phyloP scores from a whole-genome alignment of 2,329 filamentous ascomycete species.

The Hyphodiscus sp. region DNA sequence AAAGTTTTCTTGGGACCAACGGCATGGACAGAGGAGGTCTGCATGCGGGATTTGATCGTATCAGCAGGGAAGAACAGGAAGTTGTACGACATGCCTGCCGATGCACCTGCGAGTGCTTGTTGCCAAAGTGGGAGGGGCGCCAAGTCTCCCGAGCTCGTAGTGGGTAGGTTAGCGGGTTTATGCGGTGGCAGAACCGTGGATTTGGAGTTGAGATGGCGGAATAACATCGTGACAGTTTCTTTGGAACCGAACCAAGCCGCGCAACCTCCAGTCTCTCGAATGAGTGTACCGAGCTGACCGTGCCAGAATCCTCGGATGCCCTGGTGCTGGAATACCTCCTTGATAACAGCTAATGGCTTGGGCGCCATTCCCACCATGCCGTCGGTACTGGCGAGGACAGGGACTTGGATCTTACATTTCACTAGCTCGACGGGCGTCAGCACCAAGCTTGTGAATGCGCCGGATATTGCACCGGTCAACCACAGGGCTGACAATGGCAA shows the following conservation, averaged over 20 bases:
- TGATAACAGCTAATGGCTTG: constrained; percentile 64
- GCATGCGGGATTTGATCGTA: constrained; percentile 95
- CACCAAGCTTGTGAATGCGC: constrained; percentile 82
- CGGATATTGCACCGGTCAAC: constrained; percentile 77
- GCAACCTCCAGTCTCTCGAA: constrained; percentile 87
- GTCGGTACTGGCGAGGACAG: constrained; percentile 32
- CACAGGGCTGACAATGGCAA: constrained; percentile 72
- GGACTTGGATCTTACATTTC: constrained; percentile 97
- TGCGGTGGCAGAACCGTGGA: constrained; percentile 16
- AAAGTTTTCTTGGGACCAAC: constrained; percentile 56
- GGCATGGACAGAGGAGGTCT: constrained; percentile 63
- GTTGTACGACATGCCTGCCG: constrained; percentile 90
- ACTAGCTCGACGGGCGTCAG: constrained; percentile 94
- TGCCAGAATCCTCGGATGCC: constrained; percentile 89
- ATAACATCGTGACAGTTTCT: constrained; percentile 60
- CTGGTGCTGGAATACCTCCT: constrained; percentile 73
- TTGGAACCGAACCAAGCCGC: constrained; percentile 95
- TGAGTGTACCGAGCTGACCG: constrained; percentile 86
- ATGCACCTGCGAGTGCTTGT: constrained; percentile 79
- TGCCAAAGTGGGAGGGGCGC: constrained; percentile 71
- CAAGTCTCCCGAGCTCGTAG: constrained; percentile 23
- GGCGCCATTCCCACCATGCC: constrained; percentile 42
- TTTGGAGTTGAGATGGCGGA: constrained; percentile 38
- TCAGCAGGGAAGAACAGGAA: constrained; percentile 97
- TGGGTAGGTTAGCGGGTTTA: constrained; percentile 5